Conservation (phyloP, 495 filamentous ascomycete genomes). For the Parmelia sp. region DNA sequence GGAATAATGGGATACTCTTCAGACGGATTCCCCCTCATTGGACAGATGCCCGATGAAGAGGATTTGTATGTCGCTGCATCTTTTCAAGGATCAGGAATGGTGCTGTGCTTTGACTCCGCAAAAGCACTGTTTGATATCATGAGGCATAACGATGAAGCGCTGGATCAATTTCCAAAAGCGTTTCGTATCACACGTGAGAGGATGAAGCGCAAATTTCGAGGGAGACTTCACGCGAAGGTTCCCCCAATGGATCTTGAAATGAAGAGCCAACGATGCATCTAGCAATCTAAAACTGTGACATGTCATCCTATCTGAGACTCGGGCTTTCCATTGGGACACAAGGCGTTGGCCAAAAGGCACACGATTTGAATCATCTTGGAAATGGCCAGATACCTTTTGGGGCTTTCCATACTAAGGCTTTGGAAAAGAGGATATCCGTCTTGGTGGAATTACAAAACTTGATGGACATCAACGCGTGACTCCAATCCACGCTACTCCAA, state of each 20-base stretch:
- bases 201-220: slow-evolving; percentile 20
- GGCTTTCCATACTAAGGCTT: not conserved
- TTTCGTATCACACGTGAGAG: slow-evolving; percentile 21
- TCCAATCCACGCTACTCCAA: not conserved
- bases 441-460: not conserved
- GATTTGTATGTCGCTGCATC: slow-evolving; percentile 45
- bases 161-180: slow-evolving; percentile 22
- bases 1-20: slow-evolving; percentile 44
- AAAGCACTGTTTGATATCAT: slow-evolving; percentile 46
- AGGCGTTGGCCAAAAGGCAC: not conserved
- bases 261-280: slow-evolving; percentile 21
- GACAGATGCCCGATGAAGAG: slow-evolving; percentile 37
- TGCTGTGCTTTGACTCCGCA: slow-evolving; percentile 39
- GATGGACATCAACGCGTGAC: not conserved
- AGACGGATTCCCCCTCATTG: slow-evolving; percentile 45
- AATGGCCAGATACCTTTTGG: not conserved
- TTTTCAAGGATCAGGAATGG: slow-evolving; percentile 53
- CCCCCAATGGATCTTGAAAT: slow-evolving; percentile 23
- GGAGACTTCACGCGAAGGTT: slow-evolving; percentile 20
- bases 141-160: slow-evolving; percentile 10
- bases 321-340: not conserved
- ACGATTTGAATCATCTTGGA: not conserved
- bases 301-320: not conserved
- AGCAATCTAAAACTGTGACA: not conserved
- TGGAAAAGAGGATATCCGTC: not conserved